A percentile compares a stretch with the other conserved stretches of the same genome.
These are phyloP conservation scores for Penicillium flavigenum DNA, from an alignment of 495 filamentous ascomycete species.

Conservation along the genomic window DNA sequence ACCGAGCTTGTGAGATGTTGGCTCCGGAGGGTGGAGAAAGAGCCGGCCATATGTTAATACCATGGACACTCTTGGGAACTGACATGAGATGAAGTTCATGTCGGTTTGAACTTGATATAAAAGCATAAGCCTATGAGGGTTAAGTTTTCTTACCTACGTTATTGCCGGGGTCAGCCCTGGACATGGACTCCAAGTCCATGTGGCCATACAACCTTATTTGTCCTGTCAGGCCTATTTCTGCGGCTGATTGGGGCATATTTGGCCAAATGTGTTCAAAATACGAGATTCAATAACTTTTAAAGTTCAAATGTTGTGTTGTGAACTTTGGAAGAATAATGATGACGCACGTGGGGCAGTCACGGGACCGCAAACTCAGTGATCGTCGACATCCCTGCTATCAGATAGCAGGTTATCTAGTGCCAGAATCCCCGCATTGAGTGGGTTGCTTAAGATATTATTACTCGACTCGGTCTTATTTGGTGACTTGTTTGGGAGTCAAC, in stretches of 20 bases:
- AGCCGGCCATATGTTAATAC: background rate
- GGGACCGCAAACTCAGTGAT: background rate
- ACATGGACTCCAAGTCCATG: background rate
- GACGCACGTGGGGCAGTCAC: slow-evolving; percentile 3
- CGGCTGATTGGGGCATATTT: background rate
- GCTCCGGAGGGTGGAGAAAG: background rate
- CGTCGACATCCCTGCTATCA: background rate
- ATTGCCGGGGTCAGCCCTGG: background rate
- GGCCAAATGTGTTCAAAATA: background rate
- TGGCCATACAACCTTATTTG: slow-evolving; percentile 10
- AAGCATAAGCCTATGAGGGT: background rate
- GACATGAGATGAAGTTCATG: background rate
- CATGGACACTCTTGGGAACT: background rate
- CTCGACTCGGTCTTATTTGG: background rate
- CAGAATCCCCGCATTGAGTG: background rate
- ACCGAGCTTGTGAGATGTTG: slow-evolving; percentile 7
- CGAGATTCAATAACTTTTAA: too few species aligned
- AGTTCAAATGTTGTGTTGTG: background rate
- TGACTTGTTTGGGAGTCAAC: background rate
- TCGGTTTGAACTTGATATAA: background rate
- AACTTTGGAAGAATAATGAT: slow-evolving; percentile 4
- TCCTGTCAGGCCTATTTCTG: background rate
- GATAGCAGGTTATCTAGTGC: background rate
- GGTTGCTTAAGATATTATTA: background rate
- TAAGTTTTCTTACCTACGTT: too few species aligned